These are phyloP conservation scores for Phaseolus coccineus DNA, from an alignment of 331 rosid species.

Conservation along the genomic window DNA sequence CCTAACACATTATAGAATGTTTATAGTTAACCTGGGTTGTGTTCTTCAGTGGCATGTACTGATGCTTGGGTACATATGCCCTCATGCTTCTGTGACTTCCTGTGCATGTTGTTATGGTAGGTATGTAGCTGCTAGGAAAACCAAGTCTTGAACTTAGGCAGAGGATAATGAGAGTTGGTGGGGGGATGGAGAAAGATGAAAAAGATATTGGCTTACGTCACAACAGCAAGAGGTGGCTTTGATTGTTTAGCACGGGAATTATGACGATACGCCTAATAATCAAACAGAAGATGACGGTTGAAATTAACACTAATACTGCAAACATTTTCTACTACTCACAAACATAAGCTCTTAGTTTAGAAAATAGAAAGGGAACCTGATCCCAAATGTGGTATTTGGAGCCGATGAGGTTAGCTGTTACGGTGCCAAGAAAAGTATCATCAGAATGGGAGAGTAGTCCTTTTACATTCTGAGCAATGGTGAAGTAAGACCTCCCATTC, in stretches of 20 bases:
- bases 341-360: too few species aligned
- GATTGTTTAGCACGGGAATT: slow-evolving; percentile 52
- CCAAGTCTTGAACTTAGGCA: slow-evolving; percentile 13
- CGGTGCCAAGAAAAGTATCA: slow-evolving; percentile 72
- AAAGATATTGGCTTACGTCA: slow-evolving; percentile 54
- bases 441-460: slow-evolving; percentile 69
- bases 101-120: slow-evolving; percentile 81
- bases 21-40: slow-evolving; percentile 62
- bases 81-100: slow-evolving; percentile 87
- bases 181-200: neutral
- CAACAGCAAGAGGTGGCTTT: slow-evolving; percentile 74
- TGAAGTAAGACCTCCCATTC: slow-evolving; percentile 70
- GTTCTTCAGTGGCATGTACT: slow-evolving; percentile 75
- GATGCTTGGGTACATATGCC: slow-evolving; percentile 83
- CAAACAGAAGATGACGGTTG: neutral
- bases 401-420: slow-evolving; percentile 80
- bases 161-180: neutral
- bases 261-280: slow-evolving; percentile 52
- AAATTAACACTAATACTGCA: neutral
- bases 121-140: slow-evolving; percentile 63
- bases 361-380: slow-evolving; percentile 58
- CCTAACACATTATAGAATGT: too few species aligned
- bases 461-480: slow-evolving; percentile 68
- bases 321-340: too few species aligned
- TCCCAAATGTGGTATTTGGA: slow-evolving; percentile 86